phyloP scores from a whole-genome alignment of 495 filamentous ascomycete genomes.

The Aspergillus asperescens region DNA sequence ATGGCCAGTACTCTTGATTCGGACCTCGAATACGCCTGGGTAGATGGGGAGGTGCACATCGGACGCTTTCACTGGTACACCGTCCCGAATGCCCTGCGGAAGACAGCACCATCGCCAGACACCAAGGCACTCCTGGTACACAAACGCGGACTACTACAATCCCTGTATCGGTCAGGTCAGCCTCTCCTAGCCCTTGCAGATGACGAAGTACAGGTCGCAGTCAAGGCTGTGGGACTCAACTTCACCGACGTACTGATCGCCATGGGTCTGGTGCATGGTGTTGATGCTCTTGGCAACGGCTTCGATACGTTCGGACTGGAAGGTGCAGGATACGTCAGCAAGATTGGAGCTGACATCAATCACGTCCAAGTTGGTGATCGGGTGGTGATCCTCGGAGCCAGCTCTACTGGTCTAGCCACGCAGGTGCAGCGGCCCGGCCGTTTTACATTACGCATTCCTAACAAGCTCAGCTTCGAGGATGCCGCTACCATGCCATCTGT shows the following conservation, averaged over 20 bases:
- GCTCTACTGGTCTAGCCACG: too few relatives aligned
- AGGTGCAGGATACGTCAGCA: not conserved
- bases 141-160: not conserved
- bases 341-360: not conserved
- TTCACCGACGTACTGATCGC: not conserved
- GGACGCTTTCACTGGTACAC: conserved; percentile 24
- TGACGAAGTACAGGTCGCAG: not conserved
- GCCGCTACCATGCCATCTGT: conserved; percentile 38
- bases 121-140: not conserved
- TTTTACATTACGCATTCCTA: conserved; percentile 17
- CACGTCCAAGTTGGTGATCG: not conserved
- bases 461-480: conserved; percentile 19
- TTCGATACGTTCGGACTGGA: not conserved
- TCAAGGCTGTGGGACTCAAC: not conserved
- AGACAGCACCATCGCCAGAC: not conserved
- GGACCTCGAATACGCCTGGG: conserved; percentile 34
- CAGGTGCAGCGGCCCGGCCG: not conserved
- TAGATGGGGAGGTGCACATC: conserved; percentile 22
- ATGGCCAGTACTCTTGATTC: conserved; percentile 4
- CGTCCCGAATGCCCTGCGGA: not conserved
- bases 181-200: too few relatives aligned
- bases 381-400: not conserved
- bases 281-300: not conserved
- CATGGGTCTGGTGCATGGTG: too few relatives aligned
- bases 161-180: not conserved